A percentile compares a stretch with the other conserved stretches of the same genome.
Conservation (phyloP, 441 rosid species). For the Pelargonium myrrhifolium region DNA sequence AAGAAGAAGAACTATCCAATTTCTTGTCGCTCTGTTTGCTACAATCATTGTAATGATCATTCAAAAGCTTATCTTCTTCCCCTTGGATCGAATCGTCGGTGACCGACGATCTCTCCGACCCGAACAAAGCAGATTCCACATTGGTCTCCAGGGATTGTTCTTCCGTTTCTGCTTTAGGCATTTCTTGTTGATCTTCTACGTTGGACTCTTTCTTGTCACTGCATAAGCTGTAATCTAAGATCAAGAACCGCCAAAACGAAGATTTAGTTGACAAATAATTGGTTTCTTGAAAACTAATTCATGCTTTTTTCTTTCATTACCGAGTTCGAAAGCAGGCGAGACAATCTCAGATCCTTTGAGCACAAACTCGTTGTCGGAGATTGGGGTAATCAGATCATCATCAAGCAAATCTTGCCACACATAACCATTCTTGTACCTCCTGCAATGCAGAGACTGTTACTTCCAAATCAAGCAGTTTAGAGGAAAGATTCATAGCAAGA, state of each 20-base stretch:
- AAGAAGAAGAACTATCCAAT: slow-evolving; percentile 8
- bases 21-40: neutral
- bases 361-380: slow-evolving; percentile 62
- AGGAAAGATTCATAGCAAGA: too few species aligned
- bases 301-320: slow-evolving; percentile 27
- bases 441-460: slow-evolving; percentile 18
- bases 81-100: slow-evolving; percentile 35
- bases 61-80: slow-evolving; percentile 15
- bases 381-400: slow-evolving; percentile 65
- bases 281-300: too few species aligned
- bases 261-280: too few species aligned
- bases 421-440: slow-evolving; percentile 59
- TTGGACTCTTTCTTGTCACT: slow-evolving; percentile 2
- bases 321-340: slow-evolving; percentile 17
- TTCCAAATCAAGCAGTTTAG: too few species aligned
- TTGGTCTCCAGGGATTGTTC: slow-evolving; percentile 5
- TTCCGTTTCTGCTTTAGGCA: too few species aligned
- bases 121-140: slow-evolving; percentile 26
- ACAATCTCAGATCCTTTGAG: slow-evolving; percentile 59
- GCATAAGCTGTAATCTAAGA: neutral
- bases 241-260: too few species aligned
- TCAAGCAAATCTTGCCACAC: slow-evolving; percentile 76
- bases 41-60: slow-evolving; percentile 1
- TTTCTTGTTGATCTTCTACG: too few species aligned
- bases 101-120: slow-evolving; percentile 42